phyloP scores from a whole-genome alignment of 2,329 filamentous ascomycete genomes.

The Colletotrichum echinochloae region DNA sequence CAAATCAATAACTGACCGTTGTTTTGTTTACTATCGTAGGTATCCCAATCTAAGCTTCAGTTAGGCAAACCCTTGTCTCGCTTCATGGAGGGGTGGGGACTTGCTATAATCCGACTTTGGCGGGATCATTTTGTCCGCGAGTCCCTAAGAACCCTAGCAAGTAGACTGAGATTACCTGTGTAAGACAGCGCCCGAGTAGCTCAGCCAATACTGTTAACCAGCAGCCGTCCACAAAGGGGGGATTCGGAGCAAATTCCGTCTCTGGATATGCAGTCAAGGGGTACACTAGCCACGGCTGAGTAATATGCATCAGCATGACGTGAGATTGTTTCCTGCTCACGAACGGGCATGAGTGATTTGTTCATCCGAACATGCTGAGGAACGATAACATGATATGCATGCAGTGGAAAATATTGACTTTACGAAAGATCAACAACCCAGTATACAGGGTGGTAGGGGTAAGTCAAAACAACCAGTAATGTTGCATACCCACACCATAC shows the following conservation, averaged over 20 bases:
- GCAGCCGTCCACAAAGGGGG: neutral
- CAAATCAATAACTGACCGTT: neutral
- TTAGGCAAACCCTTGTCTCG: neutral
- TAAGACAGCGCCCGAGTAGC: neutral
- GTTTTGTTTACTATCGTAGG: constrained; percentile 20
- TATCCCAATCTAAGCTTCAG: neutral
- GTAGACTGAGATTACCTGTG: neutral
- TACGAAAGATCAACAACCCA: too few species aligned
- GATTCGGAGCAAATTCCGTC: neutral
- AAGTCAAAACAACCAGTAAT: too few species aligned
- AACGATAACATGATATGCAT: neutral
- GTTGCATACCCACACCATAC: too few species aligned
- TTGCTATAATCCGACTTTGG: constrained; percentile 16
- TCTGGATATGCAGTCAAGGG: neutral
- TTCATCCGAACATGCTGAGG: neutral
- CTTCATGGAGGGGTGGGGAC: neutral
- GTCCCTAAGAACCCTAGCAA: neutral
- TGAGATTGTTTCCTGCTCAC: neutral
- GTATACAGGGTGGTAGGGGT: too few species aligned
- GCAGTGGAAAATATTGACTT: too few species aligned
- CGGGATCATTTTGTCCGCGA: constrained; percentile 14
- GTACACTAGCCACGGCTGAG: neutral
- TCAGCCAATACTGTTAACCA: neutral
- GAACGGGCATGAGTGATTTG: neutral
- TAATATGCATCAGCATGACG: neutral